Evolutionary conservation across 805 yeast genomes (phyloP), one percentile per base, ranked within the genome.

Genomic region (Teunomyces pallodes): DNA sequence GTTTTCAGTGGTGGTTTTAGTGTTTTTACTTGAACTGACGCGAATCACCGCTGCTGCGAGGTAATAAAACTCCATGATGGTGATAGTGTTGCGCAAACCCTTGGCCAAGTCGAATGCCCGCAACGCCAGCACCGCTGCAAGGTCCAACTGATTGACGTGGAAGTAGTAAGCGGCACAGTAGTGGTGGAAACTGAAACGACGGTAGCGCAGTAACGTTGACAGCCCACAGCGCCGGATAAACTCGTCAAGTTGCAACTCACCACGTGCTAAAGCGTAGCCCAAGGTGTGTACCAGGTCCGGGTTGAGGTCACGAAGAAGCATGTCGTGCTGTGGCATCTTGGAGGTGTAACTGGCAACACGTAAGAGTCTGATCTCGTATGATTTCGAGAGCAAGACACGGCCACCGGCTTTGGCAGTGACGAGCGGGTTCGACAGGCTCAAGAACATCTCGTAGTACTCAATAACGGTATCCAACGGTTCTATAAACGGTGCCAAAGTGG

Each of bases 381-480:
- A 32, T 1, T 50, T 54, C 9, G 54, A 44, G 2, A 58, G 49
- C 14, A 53, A 40, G 38, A 51, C 46, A 28, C 42, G 27, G 4
- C 52, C 31, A 10, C 45, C 40, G 3, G 47, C 28, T 3, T 46
- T 27, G 8, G 47, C 6, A 2, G 45, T 42, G 14, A 53, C 52
- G 43, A 52, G 55, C 12, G 57, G 51, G 40, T 48, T 53, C 9
- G 51, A 41, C 1, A 56, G 46, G 12, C 49, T 47, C n/a, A 56
- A 40, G 30, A 50, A 57, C 14, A 54, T 20, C 28, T 59, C 60
- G 41, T 56, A 54, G 47, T 57, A 59, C 42, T 65, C 67, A 39
- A 72, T 46, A 1, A 76, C 54, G 20, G 64, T 70, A 4, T 58
- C 49, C 20, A 67, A 35, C 0, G 82, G 76, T 42, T 76, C 79